Evolutionary conservation across 148 eudicot genomes (phyloP), one percentile per base, ranked within the genome.

Genomic region (Vaccinium darrowii): DNA sequence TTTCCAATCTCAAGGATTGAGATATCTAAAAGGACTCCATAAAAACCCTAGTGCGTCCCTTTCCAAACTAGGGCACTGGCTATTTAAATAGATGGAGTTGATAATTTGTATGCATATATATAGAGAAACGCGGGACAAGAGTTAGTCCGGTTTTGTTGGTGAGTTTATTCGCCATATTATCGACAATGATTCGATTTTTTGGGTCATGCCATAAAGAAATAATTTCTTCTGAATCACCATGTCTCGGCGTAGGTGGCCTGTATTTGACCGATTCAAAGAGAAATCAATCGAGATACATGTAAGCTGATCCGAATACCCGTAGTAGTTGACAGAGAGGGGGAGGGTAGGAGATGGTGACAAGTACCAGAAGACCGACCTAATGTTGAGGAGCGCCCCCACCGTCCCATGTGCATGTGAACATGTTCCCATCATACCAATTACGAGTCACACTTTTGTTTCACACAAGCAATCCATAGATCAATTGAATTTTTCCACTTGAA

Each of bases 291-390:
- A 43, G 6, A 43, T 43, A 7, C 5, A 0, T 5, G 47, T 43
- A 5, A 43, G 0, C 0, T 3, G 6, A 43, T 43, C 6, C 47
- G 6, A 43, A 43, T 7, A 43, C 47, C 39, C 39, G 39, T 43
- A 43, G 2, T 43, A 0, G 47, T 43, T 4, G n/a, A 39, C 4
- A 36, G 50, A 10, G 69, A 11, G 9, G 10, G 74, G 8, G 77
- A 67, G 47, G 65, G 79, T 13, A 19, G 30, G 78, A 54, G 89
- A 87, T 76, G 87, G 82, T 83, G 86, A 85, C 87, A 82, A 67
- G 83, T 88, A 88, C 83, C 87, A 33, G 89, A 85, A 82, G 83
- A 80, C 80, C 89, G 83, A 80, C 80, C 89, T 85, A 88, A 72
- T 82, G 12, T 47, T 8, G 27, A 47, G 23, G 60, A 25, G 43